These are phyloP conservation scores for Paxillus involutus DNA, from an alignment of 768 basidiomycete species.

Conservation along the genomic window DNA sequence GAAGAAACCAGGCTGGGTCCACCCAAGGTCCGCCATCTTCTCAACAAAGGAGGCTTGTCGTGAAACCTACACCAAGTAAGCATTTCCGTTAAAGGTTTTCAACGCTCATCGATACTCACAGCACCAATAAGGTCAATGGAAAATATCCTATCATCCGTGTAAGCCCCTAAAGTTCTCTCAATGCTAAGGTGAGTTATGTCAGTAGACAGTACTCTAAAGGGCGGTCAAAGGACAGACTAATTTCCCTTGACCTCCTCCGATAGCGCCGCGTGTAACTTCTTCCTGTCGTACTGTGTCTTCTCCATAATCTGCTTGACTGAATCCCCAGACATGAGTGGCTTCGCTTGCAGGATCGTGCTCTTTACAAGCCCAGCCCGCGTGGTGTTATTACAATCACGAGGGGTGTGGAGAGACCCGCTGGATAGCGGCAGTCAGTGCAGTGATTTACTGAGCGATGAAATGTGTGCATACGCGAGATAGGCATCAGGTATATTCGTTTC, in stretches of 20 bases:
- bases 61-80: slow-evolving; percentile 34
- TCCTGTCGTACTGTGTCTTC: no score
- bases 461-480: slow-evolving; percentile 25
- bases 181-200: no score
- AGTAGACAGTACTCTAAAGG: not conserved
- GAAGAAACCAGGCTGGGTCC: slow-evolving; percentile 46
- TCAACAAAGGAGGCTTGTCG: slow-evolving; percentile 51
- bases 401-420: slow-evolving; percentile 30
- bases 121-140: slow-evolving; percentile 54
- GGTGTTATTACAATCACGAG: slow-evolving; percentile 9
- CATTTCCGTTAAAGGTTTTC: not conserved
- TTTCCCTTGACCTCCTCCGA: not conserved
- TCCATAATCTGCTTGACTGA: no score
- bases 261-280: no score
- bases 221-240: not conserved
- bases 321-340: no score
- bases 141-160: slow-evolving; percentile 21
- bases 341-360: no score
- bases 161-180: no score
- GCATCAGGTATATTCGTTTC: slow-evolving; percentile 6
- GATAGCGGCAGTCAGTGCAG: not conserved
- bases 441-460: not conserved
- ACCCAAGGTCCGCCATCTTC: slow-evolving; percentile 50
- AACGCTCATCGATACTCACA: slow-evolving; percentile 24
- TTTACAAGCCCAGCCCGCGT: slow-evolving; percentile 19